These are phyloP conservation scores for Saccharum hybrid DNA, from an alignment of 202 grass and related monocot genomes.

Conservation along the genomic window DNA sequence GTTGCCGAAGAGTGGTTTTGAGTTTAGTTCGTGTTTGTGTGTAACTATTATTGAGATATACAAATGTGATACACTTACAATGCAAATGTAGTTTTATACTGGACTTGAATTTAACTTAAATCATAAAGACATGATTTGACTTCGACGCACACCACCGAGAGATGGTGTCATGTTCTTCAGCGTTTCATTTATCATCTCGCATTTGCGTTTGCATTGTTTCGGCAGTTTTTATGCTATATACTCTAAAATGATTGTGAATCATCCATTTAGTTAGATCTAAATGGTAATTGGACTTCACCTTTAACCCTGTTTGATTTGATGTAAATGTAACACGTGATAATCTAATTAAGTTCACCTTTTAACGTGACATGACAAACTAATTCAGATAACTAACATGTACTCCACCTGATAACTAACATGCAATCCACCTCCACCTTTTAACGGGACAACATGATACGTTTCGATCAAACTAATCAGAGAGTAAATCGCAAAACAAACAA, in stretches of 20 bases:
- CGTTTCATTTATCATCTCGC: too few relatives aligned
- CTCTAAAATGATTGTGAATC: not conserved
- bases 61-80: constrained; percentile 24
- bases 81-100: not conserved
- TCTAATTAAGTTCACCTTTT: not conserved
- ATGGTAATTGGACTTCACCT: not conserved
- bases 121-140: constrained; percentile 12
- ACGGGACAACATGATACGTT: too few relatives aligned
- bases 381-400: not conserved
- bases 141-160: not conserved
- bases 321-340: not conserved
- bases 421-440: too few relatives aligned
- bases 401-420: too few relatives aligned
- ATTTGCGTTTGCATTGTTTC: not conserved
- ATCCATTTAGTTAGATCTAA: not conserved
- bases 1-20: not conserved
- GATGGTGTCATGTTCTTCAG: not conserved
- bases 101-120: not conserved
- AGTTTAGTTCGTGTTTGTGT: constrained; percentile 6
- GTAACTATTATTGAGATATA: constrained; percentile 8
- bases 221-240: not conserved
- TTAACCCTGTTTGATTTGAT: not conserved
- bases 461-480: too few relatives aligned
- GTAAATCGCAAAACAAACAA: too few relatives aligned
- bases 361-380: too few relatives aligned